Evolutionary conservation across 805 yeast species (phyloP), one percentile per base, ranked within the genome.

Genomic region (Yarrowia porcina): DNA sequence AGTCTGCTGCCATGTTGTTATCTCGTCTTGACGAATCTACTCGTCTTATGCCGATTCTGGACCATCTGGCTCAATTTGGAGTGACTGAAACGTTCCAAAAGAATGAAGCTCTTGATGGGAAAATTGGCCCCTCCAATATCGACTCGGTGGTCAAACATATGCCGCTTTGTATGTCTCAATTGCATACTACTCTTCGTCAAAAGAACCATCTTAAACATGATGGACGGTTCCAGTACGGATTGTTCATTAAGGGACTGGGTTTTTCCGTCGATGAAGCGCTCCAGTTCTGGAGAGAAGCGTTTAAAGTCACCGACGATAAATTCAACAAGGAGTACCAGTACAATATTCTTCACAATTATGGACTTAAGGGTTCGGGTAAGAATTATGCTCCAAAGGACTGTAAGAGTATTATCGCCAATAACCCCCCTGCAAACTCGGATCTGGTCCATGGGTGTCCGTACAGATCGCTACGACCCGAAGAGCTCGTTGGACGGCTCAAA

Each of bases 21-120:
- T 96, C 97, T 7, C 80, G 92, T 11, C 77, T 93, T 63, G 97
- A 91, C 70, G 98, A 93, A 76, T 97, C 91, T 70, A 96, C 91
- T 71, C 79, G 99, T 64, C 75, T 94, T 47, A 76, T 91, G 59
- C 97, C 97, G 0, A 84, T 94, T 28, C 78, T 94, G 66, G 84
- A 85, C 69, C 91, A 92, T 69, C 74, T 94, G 50, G 32, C 85
- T 82, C 65, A 70, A 49, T 69, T 70, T 63, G 74, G 77, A 47
- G 82, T 76, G 63, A 68, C 63, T 4, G 65, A 65, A 15, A 70
- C 66, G 59, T 71, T 69, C 13, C 71, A 72, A 30, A 68, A 69
- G n/a, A 69, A 71, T 11, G 72, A 71, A 4, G 75, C 73, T 32
- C 76, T 74, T 23, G 86, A 81, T 21, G 68, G 70, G 18, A 47